These are phyloP conservation scores for Cryoendolithus antarcticus DNA, from an alignment of 2,329 filamentous ascomycete species.

Conservation along the genomic window DNA sequence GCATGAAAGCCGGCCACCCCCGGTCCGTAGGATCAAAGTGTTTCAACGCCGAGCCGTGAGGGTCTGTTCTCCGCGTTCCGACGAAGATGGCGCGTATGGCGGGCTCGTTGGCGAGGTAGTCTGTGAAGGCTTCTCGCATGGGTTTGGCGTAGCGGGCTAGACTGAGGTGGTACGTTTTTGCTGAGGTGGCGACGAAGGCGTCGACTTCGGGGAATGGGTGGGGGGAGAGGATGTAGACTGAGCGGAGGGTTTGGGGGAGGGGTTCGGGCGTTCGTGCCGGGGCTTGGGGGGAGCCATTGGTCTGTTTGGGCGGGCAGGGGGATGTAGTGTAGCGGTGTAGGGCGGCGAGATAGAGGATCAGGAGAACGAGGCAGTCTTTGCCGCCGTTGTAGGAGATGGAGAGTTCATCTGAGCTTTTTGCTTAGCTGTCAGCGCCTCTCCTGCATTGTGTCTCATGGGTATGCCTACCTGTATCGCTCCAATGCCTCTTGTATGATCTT, in stretches of 20 bases:
- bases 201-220: slow-evolving; percentile 82
- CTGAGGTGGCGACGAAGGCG: slow-evolving; percentile 61
- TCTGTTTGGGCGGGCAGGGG: slow-evolving; percentile 8
- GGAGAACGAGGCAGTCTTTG: slow-evolving; percentile 89
- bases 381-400: slow-evolving; percentile 94
- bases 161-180: slow-evolving; percentile 58
- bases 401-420: slow-evolving; percentile 57
- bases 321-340: slow-evolving; percentile 30
- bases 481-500: slow-evolving; percentile 64
- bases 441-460: not conserved
- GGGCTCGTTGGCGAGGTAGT: slow-evolving; percentile 56
- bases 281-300: slow-evolving; percentile 8
- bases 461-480: slow-evolving; percentile 56
- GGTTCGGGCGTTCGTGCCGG: slow-evolving; percentile 11
- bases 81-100: slow-evolving; percentile 69
- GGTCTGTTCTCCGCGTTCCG: slow-evolving; percentile 81
- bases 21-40: slow-evolving; percentile 80
- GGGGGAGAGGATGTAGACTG: slow-evolving; percentile 77
- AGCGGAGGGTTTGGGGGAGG: slow-evolving; percentile 48
- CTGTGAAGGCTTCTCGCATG: slow-evolving; percentile 70
- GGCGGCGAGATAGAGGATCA: slow-evolving; percentile 70
- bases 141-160: slow-evolving; percentile 62
- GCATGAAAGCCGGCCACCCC: slow-evolving; percentile 86
- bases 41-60: slow-evolving; percentile 65
- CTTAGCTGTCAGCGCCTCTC: slow-evolving; percentile 1